Evolutionary conservation across 495 filamentous ascomycete species (phyloP).

Genomic region (Entonaema liquescens): DNA sequence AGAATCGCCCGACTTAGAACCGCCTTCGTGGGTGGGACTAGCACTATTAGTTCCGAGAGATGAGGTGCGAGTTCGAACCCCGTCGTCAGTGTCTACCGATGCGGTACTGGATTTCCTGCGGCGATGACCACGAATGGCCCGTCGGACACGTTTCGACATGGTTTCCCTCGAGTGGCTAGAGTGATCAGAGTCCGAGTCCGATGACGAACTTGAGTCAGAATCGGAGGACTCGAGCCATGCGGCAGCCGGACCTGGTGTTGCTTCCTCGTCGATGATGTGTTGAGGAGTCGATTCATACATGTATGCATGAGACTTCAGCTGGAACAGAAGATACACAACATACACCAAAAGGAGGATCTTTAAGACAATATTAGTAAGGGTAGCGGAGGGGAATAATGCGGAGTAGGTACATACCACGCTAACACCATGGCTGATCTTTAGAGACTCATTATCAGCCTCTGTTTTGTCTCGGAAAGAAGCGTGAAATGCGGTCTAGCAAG

Average conservation of each 20-base stretch:
- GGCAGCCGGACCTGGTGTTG: constrained; percentile 82
- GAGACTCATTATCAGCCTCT: constrained; percentile 71
- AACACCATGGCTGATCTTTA: constrained; percentile 88
- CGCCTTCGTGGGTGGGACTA: constrained; percentile 42
- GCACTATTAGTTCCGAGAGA: constrained; percentile 50
- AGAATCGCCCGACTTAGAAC: constrained; percentile 46
- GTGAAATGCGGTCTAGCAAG: constrained; percentile 65
- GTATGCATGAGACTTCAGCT: constrained; percentile 90
- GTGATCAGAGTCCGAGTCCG: constrained; percentile 71
- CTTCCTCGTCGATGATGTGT: constrained; percentile 87
- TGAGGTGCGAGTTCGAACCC: constrained; percentile 45
- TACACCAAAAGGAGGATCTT: constrained; percentile 86
- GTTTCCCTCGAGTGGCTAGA: constrained; percentile 74
- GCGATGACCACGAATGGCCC: constrained; percentile 70
- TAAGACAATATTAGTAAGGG: constrained; percentile 14
- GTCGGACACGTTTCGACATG: constrained; percentile 75
- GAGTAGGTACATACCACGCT: constrained; percentile 70
- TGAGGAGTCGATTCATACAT: constrained; percentile 92
- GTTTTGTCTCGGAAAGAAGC: constrained; percentile 35
- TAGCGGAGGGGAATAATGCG: neutral
- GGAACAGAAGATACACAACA: constrained; percentile 85
- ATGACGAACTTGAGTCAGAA: constrained; percentile 67
- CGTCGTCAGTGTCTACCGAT: constrained; percentile 65
- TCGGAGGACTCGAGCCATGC: constrained; percentile 78
- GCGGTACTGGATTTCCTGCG: constrained; percentile 78